These are phyloP conservation scores for Colletotrichum chlorophyti DNA, from an alignment of 2,329 filamentous ascomycete genomes.

Conservation along the genomic window DNA sequence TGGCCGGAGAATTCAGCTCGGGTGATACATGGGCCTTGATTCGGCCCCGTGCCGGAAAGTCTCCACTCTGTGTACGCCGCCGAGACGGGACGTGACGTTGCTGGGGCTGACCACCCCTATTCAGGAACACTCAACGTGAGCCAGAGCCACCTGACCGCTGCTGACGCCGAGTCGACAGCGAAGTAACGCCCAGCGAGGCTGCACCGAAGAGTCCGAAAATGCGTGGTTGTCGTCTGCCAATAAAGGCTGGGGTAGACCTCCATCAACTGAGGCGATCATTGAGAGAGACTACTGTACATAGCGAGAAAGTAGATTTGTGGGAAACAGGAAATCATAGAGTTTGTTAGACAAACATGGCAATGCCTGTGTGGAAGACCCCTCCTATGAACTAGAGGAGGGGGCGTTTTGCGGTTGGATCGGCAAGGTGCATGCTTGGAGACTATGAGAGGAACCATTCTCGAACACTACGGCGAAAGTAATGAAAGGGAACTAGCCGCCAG, in stretches of 20 bases:
- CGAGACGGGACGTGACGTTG: neutral
- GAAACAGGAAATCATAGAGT: neutral
- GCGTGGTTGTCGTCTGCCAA: too few species aligned
- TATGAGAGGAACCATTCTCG: too few species aligned
- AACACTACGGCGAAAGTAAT: too few species aligned
- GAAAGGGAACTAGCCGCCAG: too few species aligned
- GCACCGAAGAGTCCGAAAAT: neutral
- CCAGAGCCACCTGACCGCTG: constrained; percentile 1
- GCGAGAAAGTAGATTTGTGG: constrained; percentile 2
- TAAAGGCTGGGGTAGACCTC: too few species aligned
- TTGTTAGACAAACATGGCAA: neutral
- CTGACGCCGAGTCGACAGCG: neutral
- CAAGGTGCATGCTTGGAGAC: neutral
- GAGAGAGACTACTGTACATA: neutral
- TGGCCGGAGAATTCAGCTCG: constrained; percentile 6
- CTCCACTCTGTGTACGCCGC: constrained; percentile 1
- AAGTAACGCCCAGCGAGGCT: neutral
- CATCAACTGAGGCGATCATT: neutral
- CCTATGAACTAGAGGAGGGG: neutral
- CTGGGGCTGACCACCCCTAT: neutral
- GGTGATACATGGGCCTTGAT: constrained; percentile 1
- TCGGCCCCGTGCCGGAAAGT: constrained; percentile 12
- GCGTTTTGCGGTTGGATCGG: neutral
- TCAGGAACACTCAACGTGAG: constrained; percentile 6
- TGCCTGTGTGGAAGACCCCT: neutral